Conservation (phyloP, 2,329 filamentous ascomycete species). For the Aulographum hederae region DNA sequence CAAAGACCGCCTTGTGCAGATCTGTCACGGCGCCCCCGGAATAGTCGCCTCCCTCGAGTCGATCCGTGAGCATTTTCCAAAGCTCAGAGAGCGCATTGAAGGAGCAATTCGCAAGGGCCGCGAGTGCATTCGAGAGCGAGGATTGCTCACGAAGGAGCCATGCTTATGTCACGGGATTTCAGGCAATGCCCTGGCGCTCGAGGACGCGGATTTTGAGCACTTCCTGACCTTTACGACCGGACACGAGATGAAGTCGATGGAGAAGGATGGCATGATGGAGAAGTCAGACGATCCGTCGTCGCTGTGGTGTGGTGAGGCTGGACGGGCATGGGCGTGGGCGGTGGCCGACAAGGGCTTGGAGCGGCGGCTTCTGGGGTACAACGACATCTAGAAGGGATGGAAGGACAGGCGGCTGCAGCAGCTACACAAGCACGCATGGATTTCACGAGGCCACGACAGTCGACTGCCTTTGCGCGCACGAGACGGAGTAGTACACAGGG, state of each 20-base stretch:
- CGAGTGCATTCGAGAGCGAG: slow-evolving; percentile 36
- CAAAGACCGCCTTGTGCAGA: slow-evolving; percentile 37
- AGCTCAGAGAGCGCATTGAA: slow-evolving; percentile 34
- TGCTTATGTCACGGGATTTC: slow-evolving; percentile 48
- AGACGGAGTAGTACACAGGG: no score
- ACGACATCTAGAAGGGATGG: slow-evolving; percentile 21
- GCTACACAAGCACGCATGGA: no score
- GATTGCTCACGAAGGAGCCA: slow-evolving; percentile 43
- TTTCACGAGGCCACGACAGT: not conserved
- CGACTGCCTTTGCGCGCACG: not conserved
- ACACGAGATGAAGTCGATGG: slow-evolving; percentile 35
- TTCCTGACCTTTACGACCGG: slow-evolving; percentile 40
- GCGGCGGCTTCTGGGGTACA: slow-evolving; percentile 30
- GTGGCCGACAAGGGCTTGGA: slow-evolving; percentile 24
- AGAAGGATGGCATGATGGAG: slow-evolving; percentile 32
- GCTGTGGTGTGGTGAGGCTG: slow-evolving; percentile 31
- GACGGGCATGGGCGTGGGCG: slow-evolving; percentile 29
- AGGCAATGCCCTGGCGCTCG: slow-evolving; percentile 42
- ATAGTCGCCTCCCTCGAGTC: slow-evolving; percentile 39
- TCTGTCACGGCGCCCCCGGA: slow-evolving; percentile 50
- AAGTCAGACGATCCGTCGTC: slow-evolving; percentile 30
- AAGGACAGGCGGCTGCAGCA: no score
- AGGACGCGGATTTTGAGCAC: slow-evolving; percentile 32
- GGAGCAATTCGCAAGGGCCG: slow-evolving; percentile 31
- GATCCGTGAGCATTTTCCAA: slow-evolving; percentile 37